Evolutionary conservation across 768 basidiomycete genomes (phyloP).

Genomic region (Xerocomellus amylosporus): DNA sequence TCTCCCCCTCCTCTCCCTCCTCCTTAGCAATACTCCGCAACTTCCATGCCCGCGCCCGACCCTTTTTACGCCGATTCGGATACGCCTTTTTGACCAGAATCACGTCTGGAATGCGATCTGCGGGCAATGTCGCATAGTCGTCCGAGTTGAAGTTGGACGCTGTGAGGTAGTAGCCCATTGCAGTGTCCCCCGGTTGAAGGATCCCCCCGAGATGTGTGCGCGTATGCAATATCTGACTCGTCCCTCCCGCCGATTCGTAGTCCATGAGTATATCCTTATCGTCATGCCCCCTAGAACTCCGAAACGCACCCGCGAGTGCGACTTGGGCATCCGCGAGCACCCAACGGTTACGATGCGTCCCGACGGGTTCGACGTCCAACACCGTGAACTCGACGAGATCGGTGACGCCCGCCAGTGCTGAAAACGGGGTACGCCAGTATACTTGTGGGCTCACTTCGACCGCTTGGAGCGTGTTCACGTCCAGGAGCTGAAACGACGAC

Average conservation of each 20-base stretch:
- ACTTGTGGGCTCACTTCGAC: conserved; percentile 74
- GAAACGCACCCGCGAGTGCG: conserved; percentile 77
- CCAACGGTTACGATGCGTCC: conserved; percentile 66
- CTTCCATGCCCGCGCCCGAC: conserved; percentile 79
- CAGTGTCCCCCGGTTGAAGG: conserved; percentile 93
- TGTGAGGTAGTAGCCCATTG: conserved; percentile 84
- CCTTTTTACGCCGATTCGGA: conserved; percentile 91
- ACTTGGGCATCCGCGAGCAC: conserved; percentile 90
- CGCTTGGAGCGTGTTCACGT: conserved; percentile 80
- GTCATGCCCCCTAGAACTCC: conserved; percentile 44
- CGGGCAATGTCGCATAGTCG: conserved; percentile 66
- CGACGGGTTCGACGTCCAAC: conserved; percentile 87
- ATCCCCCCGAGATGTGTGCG: conserved; percentile 93
- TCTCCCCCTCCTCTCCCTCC: conserved; percentile 82
- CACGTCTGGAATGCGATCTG: conserved; percentile 79
- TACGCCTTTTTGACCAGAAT: conserved; percentile 95
- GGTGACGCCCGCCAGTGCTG: conserved; percentile 73
- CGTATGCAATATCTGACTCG: conserved; percentile 88
- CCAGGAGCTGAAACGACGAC: conserved; percentile 86
- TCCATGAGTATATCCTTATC: conserved; percentile 57
- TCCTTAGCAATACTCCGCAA: conserved; percentile 92
- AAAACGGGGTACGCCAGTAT: conserved; percentile 93
- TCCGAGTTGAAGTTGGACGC: conserved; percentile 93
- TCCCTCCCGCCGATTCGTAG: conserved; percentile 53
- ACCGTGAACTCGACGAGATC: conserved; percentile 95